These are phyloP conservation scores for Petunia axillaris DNA, from an alignment of 257 asterid genomes.

Conservation along the genomic window DNA sequence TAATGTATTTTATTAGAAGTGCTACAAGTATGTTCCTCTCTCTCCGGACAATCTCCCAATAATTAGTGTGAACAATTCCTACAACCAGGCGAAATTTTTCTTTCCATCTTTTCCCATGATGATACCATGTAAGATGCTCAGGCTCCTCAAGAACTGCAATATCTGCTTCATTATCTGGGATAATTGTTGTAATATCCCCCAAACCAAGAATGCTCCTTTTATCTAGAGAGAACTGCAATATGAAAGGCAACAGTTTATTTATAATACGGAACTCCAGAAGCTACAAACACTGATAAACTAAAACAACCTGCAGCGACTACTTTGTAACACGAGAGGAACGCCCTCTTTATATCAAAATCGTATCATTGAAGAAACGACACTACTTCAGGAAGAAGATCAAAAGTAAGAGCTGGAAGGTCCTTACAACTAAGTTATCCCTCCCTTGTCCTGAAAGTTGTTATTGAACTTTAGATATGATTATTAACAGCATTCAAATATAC, in stretches of 20 bases:
- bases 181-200: slow-evolving; percentile 87
- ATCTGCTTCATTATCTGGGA: slow-evolving; percentile 94
- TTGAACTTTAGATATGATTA: neutral
- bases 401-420: neutral
- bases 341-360: neutral
- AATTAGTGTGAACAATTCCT: slow-evolving; percentile 95
- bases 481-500: neutral
- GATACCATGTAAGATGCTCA: slow-evolving; percentile 99
- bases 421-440: neutral
- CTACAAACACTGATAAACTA: neutral
- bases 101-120: slow-evolving; percentile 98
- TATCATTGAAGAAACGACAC: neutral
- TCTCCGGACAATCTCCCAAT: slow-evolving; percentile 86
- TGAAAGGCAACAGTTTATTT: neutral
- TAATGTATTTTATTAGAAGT: slow-evolving; percentile 71
- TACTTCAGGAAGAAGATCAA: slow-evolving; percentile 12
- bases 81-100: slow-evolving; percentile 74
- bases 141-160: slow-evolving; percentile 99
- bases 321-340: neutral
- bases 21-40: slow-evolving; percentile 88
- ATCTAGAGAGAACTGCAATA: slow-evolving; percentile 72
- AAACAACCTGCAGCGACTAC: neutral
- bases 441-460: neutral
- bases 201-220: slow-evolving; percentile 93
- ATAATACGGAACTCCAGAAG: neutral